Evolutionary conservation across 352 stramenopile genomes (phyloP).

Genomic region (Phytophthora hybrid): DNA sequence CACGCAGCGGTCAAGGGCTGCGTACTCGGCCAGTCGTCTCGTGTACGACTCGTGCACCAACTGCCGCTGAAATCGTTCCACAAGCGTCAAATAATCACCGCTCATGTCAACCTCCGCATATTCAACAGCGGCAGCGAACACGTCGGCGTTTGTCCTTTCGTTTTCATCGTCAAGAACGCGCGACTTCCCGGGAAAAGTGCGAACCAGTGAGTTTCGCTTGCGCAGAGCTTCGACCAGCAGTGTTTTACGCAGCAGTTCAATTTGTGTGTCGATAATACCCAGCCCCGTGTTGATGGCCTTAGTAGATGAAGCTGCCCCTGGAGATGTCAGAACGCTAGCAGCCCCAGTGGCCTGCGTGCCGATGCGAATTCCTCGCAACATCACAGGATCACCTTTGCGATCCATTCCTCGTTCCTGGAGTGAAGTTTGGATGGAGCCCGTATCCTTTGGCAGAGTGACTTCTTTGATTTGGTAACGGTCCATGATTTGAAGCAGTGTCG

Average conservation of each 20-base stretch:
- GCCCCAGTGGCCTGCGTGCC: slow-evolving; percentile 48
- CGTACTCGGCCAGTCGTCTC: slow-evolving; percentile 64
- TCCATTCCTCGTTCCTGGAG: slow-evolving; percentile 68
- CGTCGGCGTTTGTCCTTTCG: slow-evolving; percentile 32
- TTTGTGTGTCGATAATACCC: slow-evolving; percentile 70
- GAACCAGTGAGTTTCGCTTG: slow-evolving; percentile 78
- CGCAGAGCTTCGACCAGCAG: slow-evolving; percentile 72
- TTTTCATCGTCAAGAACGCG: slow-evolving; percentile 50
- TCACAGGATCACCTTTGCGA: slow-evolving; percentile 65
- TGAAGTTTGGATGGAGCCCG: slow-evolving; percentile 48
- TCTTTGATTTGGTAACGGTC: slow-evolving; percentile 64
- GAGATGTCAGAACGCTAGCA: neutral
- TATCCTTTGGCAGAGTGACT: slow-evolving; percentile 54
- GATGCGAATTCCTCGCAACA: slow-evolving; percentile 67
- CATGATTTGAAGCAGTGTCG: slow-evolving; percentile 60
- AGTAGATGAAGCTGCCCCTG: slow-evolving; percentile 1
- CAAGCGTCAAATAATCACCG: slow-evolving; percentile 71
- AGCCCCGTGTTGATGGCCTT: slow-evolving; percentile 54
- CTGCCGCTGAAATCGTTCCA: slow-evolving; percentile 72
- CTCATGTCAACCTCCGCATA: slow-evolving; percentile 71
- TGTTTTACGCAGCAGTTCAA: slow-evolving; percentile 69
- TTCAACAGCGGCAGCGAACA: slow-evolving; percentile 41
- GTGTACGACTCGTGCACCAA: slow-evolving; percentile 79
- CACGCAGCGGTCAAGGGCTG: slow-evolving; percentile 71
- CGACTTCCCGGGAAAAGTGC: slow-evolving; percentile 65